These are phyloP conservation scores for Medakamo hakoo DNA, from an alignment of 139 green algal genomes.

Conservation along the genomic window DNA sequence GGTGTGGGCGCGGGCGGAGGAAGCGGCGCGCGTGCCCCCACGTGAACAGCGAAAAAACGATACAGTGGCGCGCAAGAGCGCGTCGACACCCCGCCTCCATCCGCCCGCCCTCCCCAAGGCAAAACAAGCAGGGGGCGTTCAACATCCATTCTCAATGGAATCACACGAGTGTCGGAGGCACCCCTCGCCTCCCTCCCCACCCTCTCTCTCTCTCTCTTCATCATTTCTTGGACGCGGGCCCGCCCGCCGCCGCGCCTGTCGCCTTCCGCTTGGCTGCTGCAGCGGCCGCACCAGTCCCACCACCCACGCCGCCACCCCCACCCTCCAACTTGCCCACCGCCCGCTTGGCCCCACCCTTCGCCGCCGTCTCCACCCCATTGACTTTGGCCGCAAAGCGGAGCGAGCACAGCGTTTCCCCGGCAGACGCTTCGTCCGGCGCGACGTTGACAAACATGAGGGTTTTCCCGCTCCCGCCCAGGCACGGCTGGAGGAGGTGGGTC, in stretches of 20 bases:
- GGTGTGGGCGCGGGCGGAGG: no score
- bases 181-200: no score
- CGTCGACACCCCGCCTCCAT: no score
- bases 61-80: no score
- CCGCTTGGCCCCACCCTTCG: slow-evolving; percentile 43
- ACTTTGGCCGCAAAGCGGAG: slow-evolving; percentile 79
- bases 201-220: not conserved
- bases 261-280: not conserved
- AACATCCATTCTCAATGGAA: no score
- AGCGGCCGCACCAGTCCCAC: no score
- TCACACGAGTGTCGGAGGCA: no score
- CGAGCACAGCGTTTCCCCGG: slow-evolving; percentile 63
- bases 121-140: no score
- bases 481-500: slow-evolving; percentile 70
- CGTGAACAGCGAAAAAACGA: no score
- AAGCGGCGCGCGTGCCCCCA: no score
- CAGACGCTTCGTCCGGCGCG: slow-evolving; percentile 61
- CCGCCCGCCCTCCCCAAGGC: no score
- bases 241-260: no score
- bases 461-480: slow-evolving; percentile 47
- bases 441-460: slow-evolving; percentile 94
- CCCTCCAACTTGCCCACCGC: not conserved
- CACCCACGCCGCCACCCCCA: not conserved
- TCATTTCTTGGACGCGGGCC: not conserved
- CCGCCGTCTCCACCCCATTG: slow-evolving; percentile 63